phyloP scores from a whole-genome alignment of 2,329 filamentous ascomycete species.

The Ophiostoma perfectum region DNA sequence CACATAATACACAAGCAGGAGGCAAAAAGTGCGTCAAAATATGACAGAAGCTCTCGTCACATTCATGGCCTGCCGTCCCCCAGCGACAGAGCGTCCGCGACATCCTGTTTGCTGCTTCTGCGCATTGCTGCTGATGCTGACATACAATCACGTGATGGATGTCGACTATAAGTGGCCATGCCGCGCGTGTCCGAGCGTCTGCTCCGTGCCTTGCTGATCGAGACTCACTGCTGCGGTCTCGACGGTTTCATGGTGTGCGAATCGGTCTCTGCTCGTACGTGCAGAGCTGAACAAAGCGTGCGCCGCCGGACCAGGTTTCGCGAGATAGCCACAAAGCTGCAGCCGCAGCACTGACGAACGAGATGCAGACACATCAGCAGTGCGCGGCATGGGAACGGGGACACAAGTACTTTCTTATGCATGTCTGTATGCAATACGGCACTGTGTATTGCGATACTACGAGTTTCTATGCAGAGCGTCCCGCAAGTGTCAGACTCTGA shows the following conservation, averaged over 20 bases:
- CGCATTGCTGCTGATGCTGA: neutral
- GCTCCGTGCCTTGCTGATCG: no score
- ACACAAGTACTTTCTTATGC: neutral
- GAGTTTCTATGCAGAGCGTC: neutral
- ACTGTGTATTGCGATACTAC: constrained; percentile 7
- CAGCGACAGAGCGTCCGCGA: neutral
- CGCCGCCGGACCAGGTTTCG: neutral
- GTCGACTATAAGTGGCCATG: neutral
- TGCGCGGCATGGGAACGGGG: constrained; percentile 11
- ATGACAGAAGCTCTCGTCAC: neutral
- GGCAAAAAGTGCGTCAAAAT: neutral
- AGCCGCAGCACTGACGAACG: constrained; percentile 13
- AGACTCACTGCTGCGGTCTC: neutral
- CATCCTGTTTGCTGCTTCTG: neutral
- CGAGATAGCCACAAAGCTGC: neutral
- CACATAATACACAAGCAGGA: neutral
- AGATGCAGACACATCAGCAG: constrained; percentile 17
- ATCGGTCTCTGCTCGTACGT: neutral
- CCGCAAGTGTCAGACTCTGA: neutral
- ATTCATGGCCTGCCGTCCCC: neutral
- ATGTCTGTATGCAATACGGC: neutral
- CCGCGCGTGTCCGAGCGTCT: no score
- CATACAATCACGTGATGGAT: neutral
- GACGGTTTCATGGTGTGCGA: neutral
- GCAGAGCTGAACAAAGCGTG: neutral